Evolutionary conservation across 108 stramenopile species (phyloP), one percentile per base, ranked within the genome.

Genomic region (Nitzschia putrida): DNA sequence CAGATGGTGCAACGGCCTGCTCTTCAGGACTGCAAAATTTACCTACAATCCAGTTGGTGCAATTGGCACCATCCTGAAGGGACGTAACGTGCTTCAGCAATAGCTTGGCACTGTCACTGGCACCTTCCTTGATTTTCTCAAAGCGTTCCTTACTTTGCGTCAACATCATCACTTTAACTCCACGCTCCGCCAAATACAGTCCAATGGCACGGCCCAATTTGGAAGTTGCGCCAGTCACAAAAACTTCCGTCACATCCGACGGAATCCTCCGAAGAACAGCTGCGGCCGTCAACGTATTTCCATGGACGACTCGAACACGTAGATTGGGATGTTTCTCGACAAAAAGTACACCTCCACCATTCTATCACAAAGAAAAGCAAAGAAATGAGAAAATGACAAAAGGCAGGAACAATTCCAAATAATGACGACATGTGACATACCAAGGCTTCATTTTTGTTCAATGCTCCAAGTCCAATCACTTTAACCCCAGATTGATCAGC

Each of bases 401-500:
- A 12, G 40, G n/a, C 3, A 22, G 24, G 4, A 22, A 6, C 23
- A 22, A 42, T 44, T 3, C 42, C 1, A 40, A 13, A 63, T 10
- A 63, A 63, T 5, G 16, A 38, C 21, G 12, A 63, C 12, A 13
- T 45, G 20, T 63, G 29, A 63, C 61, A 40, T 45, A 63, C 61
- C 45, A 72, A 25, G 18, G 60, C 61, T 38, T 72, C 61, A 25
- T 64, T 72, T 53, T 72, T 72, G 61, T 72, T 72, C 53, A 72
- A 52, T 7, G 60, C 61, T 21, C 71, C 71, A 4, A 72, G 38
- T 21, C 71, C 71, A 21, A 72, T 26, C 47, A 54, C 52, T 51
- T 61, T 72, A 9, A 64, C 53, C 12, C 71, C 71, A 14, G 23
- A 43, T 7, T 29, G 40, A 55, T 72, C 43, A 10, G 60, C 61